These are phyloP conservation scores for Picea sitchensis DNA, from an alignment of 75 land plant genomes.

Conservation along the genomic window DNA sequence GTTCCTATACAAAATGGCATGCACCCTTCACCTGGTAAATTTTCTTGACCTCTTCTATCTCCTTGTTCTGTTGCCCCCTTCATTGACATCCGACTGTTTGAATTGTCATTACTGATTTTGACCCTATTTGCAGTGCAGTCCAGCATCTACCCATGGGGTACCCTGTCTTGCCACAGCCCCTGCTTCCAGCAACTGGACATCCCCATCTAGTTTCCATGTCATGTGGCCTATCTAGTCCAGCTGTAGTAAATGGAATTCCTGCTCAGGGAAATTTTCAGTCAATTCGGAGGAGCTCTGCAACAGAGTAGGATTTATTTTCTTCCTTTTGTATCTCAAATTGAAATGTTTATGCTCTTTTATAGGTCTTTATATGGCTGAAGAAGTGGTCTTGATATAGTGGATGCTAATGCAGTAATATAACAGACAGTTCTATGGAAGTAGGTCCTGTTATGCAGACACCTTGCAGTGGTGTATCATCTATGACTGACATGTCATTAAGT, in stretches of 20 bases:
- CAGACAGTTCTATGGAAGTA: constrained; percentile 27
- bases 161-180: constrained; percentile 72
- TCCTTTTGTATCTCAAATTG: neutral
- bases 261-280: constrained; percentile 59
- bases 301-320: constrained; percentile 47
- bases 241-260: constrained; percentile 85
- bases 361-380: neutral
- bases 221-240: constrained; percentile 54
- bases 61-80: neutral
- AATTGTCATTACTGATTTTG: constrained; percentile 21
- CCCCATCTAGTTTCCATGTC: constrained; percentile 68
- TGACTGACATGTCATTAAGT: constrained; percentile 70
- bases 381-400: neutral
- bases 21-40: constrained; percentile 73
- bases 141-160: constrained; percentile 91
- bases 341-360: neutral
- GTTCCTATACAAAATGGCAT: constrained; percentile 84
- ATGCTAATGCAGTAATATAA: constrained; percentile 27
- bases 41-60: constrained; percentile 2
- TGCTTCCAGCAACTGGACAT: constrained; percentile 61
- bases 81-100: constrained; percentile 8
- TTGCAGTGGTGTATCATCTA: constrained; percentile 45
- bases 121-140: constrained; percentile 57
- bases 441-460: constrained; percentile 30
- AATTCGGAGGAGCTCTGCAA: constrained; percentile 58